These are phyloP conservation scores for Boletus rubescentipes DNA, from an alignment of 768 basidiomycete species.

Conservation along the genomic window DNA sequence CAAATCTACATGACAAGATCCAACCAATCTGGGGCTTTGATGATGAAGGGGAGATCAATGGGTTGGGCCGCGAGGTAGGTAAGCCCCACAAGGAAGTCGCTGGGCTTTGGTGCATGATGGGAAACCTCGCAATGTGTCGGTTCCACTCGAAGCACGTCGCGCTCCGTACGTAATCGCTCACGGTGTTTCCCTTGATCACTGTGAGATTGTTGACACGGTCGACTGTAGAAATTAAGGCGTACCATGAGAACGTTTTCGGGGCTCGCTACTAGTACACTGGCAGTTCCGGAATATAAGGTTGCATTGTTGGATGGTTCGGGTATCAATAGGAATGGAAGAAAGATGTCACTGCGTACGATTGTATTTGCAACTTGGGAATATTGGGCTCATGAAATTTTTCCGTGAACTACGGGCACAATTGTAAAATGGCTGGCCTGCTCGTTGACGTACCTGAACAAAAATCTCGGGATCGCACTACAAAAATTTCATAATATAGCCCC, in stretches of 20 bases:
- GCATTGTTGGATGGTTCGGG: neutral
- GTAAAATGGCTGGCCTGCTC: no score
- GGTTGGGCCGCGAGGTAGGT: conserved; percentile 47
- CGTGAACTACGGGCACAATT: no score
- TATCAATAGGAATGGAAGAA: neutral
- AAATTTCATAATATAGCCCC: no score
- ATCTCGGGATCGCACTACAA: no score
- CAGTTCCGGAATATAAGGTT: neutral
- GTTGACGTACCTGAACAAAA: no score
- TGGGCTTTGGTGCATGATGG: conserved; percentile 58
- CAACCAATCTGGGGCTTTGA: conserved; percentile 31
- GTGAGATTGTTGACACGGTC: neutral
- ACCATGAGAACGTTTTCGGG: conserved; percentile 47
- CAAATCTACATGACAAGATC: conserved; percentile 20
- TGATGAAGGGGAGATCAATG: conserved; percentile 31
- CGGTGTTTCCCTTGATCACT: neutral
- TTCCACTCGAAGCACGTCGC: conserved; percentile 70
- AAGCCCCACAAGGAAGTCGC: conserved; percentile 25
- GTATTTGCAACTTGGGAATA: neutral
- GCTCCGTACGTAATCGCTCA: conserved; percentile 48
- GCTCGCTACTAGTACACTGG: no score
- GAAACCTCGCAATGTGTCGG: conserved; percentile 59
- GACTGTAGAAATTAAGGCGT: conserved; percentile 64
- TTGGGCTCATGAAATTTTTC: no score
- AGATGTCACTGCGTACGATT: neutral